Percentiles rank a stretch among this genome's conserved stretches.
Conservation (phyloP, 108 stramenopile species). For the Nannochloropsis gaditana region DNA sequence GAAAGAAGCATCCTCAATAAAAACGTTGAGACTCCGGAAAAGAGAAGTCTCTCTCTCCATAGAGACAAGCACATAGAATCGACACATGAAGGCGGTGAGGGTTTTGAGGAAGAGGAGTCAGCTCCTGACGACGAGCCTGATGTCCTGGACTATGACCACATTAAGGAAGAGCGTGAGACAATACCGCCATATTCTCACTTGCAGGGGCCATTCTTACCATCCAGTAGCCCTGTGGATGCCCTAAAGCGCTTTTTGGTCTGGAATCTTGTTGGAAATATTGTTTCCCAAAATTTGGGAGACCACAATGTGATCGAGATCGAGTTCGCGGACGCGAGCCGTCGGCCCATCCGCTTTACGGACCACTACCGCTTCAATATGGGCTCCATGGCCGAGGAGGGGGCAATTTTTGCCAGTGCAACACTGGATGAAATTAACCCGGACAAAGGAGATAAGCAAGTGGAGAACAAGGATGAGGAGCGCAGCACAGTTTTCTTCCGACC, state of each 20-base stretch:
- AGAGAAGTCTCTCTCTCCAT: neutral
- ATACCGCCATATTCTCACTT: neutral
- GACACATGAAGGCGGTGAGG: neutral
- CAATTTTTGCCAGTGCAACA: slow-evolving; percentile 30
- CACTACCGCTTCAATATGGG: slow-evolving; percentile 37
- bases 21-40: too few relatives aligned
- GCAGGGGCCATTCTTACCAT: slow-evolving; percentile 36
- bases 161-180: too few relatives aligned
- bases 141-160: neutral
- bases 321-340: slow-evolving; percentile 34
- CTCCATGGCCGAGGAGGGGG: neutral
- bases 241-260: slow-evolving; percentile 29
- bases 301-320: slow-evolving; percentile 44
- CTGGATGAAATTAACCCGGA: neutral
- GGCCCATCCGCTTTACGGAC: slow-evolving; percentile 37
- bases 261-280: slow-evolving; percentile 35
- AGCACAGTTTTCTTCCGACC: slow-evolving; percentile 32
- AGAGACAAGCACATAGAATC: neutral
- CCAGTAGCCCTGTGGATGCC: slow-evolving; percentile 27
- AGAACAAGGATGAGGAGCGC: slow-evolving; percentile 24
- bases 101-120: neutral
- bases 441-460: neutral
- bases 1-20: too few relatives aligned
- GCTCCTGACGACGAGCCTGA: neutral
- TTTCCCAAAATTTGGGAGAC: neutral